Conservation (phyloP, 495 filamentous ascomycete genomes). For the Filosporella fistucella region DNA sequence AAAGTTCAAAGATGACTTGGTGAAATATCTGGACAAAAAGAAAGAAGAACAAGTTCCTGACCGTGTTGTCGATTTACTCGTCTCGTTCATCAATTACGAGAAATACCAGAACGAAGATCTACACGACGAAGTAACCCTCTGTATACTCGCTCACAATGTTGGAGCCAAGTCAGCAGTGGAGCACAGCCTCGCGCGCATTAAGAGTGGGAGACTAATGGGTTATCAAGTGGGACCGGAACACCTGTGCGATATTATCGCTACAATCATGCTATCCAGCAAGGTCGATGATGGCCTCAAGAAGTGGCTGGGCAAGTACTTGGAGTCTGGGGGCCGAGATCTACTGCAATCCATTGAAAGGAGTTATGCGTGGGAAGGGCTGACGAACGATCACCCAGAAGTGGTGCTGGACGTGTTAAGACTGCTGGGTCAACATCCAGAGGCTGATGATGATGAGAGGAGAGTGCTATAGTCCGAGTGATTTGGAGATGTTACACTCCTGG, state of each 20-base stretch:
- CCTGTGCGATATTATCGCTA: constrained; percentile 1
- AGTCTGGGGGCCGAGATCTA: too few relatives aligned
- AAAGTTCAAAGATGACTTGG: constrained; percentile 19
- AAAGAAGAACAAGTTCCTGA: constrained; percentile 13
- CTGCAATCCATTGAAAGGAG: too few relatives aligned
- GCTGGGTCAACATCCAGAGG: too few relatives aligned
- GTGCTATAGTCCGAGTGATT: too few relatives aligned
- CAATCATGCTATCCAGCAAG: constrained; percentile 9
- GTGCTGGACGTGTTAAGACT: too few relatives aligned
- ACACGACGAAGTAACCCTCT: constrained; percentile 16
- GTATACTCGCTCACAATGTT: constrained; percentile 15
- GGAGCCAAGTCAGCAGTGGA: constrained; percentile 14
- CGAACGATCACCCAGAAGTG: too few relatives aligned
- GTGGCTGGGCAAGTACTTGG: constrained; percentile 17
- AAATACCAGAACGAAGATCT: not conserved
- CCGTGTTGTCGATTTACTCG: constrained; percentile 15
- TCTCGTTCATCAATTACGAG: constrained; percentile 21
- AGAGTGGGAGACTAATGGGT: constrained; percentile 2
- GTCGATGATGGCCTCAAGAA: constrained; percentile 15
- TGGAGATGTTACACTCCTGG: too few relatives aligned
- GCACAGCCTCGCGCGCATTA: constrained; percentile 4
- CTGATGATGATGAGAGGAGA: too few relatives aligned
- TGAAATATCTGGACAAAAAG: constrained; percentile 21
- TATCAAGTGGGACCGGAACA: not conserved
- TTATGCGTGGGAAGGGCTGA: too few relatives aligned